Evolutionary conservation across 179 eudicot genomes (phyloP).

Genomic region (Heliamphora pulchella): DNA sequence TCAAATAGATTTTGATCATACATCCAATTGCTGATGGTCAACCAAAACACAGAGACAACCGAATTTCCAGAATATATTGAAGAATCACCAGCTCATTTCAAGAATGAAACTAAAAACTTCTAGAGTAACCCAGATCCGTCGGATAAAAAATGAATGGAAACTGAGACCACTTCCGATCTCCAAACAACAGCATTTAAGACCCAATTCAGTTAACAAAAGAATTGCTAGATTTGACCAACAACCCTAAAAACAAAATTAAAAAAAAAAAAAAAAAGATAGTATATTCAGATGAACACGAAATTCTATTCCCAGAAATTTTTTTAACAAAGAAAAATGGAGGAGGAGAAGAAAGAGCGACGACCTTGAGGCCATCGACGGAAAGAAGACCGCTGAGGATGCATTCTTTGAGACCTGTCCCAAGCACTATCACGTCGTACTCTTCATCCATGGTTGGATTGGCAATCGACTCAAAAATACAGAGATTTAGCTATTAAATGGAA

Average conservation of each 20-base stretch:
- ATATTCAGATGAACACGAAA: neutral
- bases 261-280: neutral
- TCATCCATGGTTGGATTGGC: slow-evolving; percentile 53
- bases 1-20: neutral
- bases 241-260: no score
- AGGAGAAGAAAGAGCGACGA: slow-evolving; percentile 6
- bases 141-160: neutral
- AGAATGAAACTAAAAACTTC: neutral
- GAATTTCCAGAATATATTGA: neutral
- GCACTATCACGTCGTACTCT: slow-evolving; percentile 74
- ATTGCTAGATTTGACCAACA: slow-evolving; percentile 6
- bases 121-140: slow-evolving; percentile 10
- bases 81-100: neutral
- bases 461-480: neutral
- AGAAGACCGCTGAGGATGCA: slow-evolving; percentile 89
- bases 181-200: neutral
- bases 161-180: neutral
- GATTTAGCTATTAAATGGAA: neutral
- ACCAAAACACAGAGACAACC: neutral
- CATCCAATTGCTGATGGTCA: neutral
- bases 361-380: slow-evolving; percentile 83
- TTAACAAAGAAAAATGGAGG: neutral
- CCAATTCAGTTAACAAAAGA: neutral
- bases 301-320: neutral
- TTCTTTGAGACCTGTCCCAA: slow-evolving; percentile 83